Base-by-base conservation (phyloP, 2,329 filamentous ascomycete species). In the Hypocreales sp. region DNA sequence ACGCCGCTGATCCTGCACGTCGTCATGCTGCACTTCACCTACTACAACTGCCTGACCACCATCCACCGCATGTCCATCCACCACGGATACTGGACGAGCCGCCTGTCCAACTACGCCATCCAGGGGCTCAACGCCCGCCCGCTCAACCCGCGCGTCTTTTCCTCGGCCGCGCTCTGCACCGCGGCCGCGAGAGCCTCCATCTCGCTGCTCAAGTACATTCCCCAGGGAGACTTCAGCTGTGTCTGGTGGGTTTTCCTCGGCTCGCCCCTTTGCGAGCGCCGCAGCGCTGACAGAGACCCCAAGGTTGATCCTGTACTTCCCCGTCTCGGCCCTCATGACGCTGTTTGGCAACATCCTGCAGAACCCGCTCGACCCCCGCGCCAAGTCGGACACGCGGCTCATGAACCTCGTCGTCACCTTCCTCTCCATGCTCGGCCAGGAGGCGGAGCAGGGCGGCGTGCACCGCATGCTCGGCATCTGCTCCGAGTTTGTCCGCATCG, bases 1-100 rank as follows among this genome's bases (percentile, higher is more conserved):
- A 92, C 84, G 1, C 86, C 87, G 1, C 64, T 95, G n/a, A 86
- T 95, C 13, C 61, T 98, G 13, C 87, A 95, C 38, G 73, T 98
- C 28, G 86, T 93, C 34, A 82, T 93, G 48, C 60, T 98, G 31
- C 90, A 98, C 50, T 92, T 98, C 44, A 78, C 83, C 2, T 98
- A 98, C 53, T 95, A 95, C 60, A 98, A 98, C 50, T 94, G 86
- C 42, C 58, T 98, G 27, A 94, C 87, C 1, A 98, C 90, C 0
- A 94, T 98, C 37, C 90, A 98, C 50, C 81, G 90, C 27, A 98
- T 95, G 90, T 92, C 83, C 22, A 80, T 95, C 17, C 90, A 95
- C 42, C 86, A 94, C 47, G 90, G 90, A 10, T 94, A 93, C 55
- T 98, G 90, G 90, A 95, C 87, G 1, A 94, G 82, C 45, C 72